phyloP scores from a whole-genome alignment of 148 eudicot species.

The Chenopodium berlandieri region DNA sequence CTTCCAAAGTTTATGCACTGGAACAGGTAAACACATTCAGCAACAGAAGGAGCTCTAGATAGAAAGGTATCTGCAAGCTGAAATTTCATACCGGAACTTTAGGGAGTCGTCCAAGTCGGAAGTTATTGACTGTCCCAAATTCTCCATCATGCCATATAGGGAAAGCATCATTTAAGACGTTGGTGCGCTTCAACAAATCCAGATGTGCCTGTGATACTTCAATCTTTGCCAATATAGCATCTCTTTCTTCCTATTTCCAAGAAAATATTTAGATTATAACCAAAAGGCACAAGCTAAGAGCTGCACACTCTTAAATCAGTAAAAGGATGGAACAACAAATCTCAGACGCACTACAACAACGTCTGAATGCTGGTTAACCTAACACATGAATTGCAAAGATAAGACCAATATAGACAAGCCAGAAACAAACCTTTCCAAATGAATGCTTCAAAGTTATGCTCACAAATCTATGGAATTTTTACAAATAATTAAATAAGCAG shows the following conservation, averaged over 20 bases:
- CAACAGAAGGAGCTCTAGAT: background rate
- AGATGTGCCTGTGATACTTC: slow-evolving; percentile 99
- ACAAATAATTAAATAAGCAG: slow-evolving; percentile 1
- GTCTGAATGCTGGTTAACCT: background rate
- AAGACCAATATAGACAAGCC: background rate
- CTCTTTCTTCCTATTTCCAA: slow-evolving; percentile 77
- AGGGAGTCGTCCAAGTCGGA: slow-evolving; percentile 96
- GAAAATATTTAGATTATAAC: slow-evolving; percentile 3
- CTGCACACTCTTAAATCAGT: background rate
- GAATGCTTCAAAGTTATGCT: background rate
- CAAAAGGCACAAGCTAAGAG: background rate
- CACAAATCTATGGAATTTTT: background rate
- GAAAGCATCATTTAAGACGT: slow-evolving; percentile 95
- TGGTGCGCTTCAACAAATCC: slow-evolving; percentile 80
- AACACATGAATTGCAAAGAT: slow-evolving; percentile 8
- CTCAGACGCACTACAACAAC: background rate
- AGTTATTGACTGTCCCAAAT: slow-evolving; percentile 95
- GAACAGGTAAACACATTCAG: slow-evolving; percentile 10
- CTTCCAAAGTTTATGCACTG: background rate
- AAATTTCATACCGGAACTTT: slow-evolving; percentile 62
- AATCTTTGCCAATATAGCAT: slow-evolving; percentile 88
- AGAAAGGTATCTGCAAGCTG: background rate
- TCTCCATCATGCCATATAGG: slow-evolving; percentile 92
- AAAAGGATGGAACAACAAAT: background rate
- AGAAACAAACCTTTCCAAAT: background rate